These are phyloP conservation scores for Malassezia japonica DNA, from an alignment of 1,284 basidiomycete genomes.

Conservation along the genomic window DNA sequence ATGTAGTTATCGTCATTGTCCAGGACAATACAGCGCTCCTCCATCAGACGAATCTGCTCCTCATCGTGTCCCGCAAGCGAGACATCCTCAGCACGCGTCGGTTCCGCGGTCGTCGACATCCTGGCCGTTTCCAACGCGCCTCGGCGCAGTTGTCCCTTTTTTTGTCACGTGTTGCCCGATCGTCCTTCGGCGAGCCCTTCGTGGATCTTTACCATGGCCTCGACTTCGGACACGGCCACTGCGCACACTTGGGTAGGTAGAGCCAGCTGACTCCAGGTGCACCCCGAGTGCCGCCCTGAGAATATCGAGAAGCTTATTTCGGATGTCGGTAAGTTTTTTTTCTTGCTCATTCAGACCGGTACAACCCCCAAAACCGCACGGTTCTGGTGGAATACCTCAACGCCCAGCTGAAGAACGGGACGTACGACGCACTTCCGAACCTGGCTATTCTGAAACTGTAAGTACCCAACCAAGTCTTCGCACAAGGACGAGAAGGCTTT, in stretches of 20 bases:
- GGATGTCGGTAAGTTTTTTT: slow-evolving; percentile 23
- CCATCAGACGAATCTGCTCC: slow-evolving; percentile 69
- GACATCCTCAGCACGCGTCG: slow-evolving; percentile 14
- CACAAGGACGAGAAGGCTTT: neutral
- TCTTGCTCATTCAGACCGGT: slow-evolving; percentile 60
- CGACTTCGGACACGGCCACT: neutral
- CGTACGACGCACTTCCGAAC: slow-evolving; percentile 89
- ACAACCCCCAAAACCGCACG: slow-evolving; percentile 84
- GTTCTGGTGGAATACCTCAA: slow-evolving; percentile 91
- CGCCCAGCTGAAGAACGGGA: slow-evolving; percentile 75
- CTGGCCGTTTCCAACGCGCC: no score
- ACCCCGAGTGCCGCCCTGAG: slow-evolving; percentile 33
- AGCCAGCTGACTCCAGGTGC: slow-evolving; percentile 17
- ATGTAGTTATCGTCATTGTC: slow-evolving; percentile 70
- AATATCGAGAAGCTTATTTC: slow-evolving; percentile 44
- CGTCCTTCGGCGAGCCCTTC: neutral
- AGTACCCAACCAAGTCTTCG: slow-evolving; percentile 21
- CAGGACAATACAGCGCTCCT: slow-evolving; percentile 90
- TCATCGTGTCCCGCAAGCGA: slow-evolving; percentile 47
- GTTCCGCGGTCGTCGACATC: no score
- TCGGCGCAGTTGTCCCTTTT: neutral
- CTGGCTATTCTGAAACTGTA: slow-evolving; percentile 76
- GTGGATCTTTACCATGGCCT: neutral
- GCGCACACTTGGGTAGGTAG: neutral
- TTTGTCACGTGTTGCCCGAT: neutral